These are phyloP conservation scores for Mortierella antarctica DNA, from an alignment of 192 early-diverging fungal genomes.

Conservation along the genomic window DNA sequence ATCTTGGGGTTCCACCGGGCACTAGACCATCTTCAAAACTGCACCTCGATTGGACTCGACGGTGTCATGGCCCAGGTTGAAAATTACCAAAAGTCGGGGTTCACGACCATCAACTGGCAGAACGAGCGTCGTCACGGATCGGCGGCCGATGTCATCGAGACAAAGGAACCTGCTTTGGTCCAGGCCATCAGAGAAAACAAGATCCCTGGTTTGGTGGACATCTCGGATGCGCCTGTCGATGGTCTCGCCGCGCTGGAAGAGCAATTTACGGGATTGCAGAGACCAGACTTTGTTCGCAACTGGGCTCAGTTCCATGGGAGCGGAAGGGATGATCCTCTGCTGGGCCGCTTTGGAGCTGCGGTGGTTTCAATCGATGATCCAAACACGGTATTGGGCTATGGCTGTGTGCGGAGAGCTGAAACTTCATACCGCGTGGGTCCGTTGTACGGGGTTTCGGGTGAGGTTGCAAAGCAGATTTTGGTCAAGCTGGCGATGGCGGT, in stretches of 20 bases:
- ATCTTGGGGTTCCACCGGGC: not conserved
- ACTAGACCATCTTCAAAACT: not conserved
- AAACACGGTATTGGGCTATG: not conserved
- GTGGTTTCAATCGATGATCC: not conserved
- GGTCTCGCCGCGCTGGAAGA: not conserved
- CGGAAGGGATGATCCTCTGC: not conserved
- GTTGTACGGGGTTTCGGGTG: not conserved
- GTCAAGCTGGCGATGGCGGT: not conserved
- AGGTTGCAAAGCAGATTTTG: not conserved
- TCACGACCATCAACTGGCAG: constrained; percentile 1
- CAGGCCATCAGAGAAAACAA: not conserved
- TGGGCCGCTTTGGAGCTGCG: constrained; percentile 6
- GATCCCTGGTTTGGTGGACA: not conserved
- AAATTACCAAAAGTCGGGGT: constrained; percentile 23
- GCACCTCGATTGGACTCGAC: constrained; percentile 4
- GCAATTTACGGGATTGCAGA: constrained; percentile 3
- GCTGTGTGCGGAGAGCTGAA: not conserved
- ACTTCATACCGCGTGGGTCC: not conserved
- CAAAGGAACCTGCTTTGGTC: not conserved
- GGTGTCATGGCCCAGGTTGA: constrained; percentile 9
- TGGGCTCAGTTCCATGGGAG: constrained; percentile 13
- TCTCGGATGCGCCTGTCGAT: not conserved
- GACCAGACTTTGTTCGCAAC: not conserved
- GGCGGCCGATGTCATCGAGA: not conserved
- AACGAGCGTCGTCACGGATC: constrained; percentile 16